Percentiles rank a stretch among this genome's conserved stretches.
Conservation (phyloP, 495 filamentous ascomycete species). For the Aspergillus bridgeri region DNA sequence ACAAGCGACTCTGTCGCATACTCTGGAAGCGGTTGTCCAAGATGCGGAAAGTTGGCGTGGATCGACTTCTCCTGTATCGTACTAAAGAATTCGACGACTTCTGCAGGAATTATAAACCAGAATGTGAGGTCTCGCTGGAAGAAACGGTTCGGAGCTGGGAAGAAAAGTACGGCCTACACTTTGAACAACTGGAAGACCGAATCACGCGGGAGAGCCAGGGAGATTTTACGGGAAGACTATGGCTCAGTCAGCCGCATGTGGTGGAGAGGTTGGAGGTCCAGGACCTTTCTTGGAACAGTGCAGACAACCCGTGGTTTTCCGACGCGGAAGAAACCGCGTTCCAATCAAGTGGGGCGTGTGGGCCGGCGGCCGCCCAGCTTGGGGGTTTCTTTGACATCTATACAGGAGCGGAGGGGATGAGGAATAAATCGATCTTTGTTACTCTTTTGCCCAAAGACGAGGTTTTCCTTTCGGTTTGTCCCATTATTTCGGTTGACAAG, state of each 20-base stretch:
- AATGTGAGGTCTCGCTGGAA: conserved; percentile 13
- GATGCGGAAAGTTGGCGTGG: conserved; percentile 18
- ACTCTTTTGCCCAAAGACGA: background rate
- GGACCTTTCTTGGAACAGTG: background rate
- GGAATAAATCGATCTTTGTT: background rate
- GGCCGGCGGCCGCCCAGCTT: background rate
- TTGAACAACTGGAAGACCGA: conserved; percentile 18
- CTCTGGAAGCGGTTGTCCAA: conserved; percentile 22
- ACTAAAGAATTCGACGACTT: conserved; percentile 22
- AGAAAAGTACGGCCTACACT: conserved; percentile 11
- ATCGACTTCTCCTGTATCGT: conserved; percentile 20
- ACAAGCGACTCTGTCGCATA: conserved; percentile 17
- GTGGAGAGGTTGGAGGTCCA: background rate
- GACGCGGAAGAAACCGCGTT: background rate
- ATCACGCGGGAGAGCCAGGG: background rate
- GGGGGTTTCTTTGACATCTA: background rate
- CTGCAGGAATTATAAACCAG: conserved; percentile 14
- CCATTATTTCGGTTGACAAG: background rate
- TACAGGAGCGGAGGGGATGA: background rate
- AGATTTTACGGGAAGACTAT: background rate
- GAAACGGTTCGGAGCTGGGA: conserved; percentile 15
- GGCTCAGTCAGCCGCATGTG: background rate
- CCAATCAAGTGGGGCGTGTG: background rate
- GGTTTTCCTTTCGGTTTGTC: background rate
- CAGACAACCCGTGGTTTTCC: background rate